These are phyloP conservation scores for Hemileccinum rubropunctum DNA, from an alignment of 768 basidiomycete genomes.

Conservation along the genomic window DNA sequence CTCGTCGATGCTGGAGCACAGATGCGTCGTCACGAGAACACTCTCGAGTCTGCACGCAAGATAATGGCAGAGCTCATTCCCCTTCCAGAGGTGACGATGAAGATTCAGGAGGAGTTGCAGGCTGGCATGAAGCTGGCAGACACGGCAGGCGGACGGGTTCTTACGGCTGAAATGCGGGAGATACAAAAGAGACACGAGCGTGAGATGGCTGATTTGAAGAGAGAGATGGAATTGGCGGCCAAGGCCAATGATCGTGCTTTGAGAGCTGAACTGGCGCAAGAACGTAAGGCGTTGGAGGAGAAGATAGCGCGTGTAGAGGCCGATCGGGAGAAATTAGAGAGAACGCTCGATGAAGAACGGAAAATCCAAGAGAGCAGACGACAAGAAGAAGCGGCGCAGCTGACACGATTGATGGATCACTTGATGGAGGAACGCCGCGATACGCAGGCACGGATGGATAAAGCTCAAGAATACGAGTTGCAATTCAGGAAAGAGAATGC, in stretches of 20 bases:
- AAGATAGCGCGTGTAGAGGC: neutral
- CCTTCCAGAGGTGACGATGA: slow-evolving; percentile 36
- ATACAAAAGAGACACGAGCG: slow-evolving; percentile 35
- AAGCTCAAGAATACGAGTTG: neutral
- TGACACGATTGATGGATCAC: neutral
- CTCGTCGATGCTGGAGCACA: slow-evolving; percentile 42
- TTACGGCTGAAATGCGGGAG: slow-evolving; percentile 40
- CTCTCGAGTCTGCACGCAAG: slow-evolving; percentile 36
- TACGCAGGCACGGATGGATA: neutral
- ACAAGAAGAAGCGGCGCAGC: neutral
- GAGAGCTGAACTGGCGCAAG: slow-evolving; percentile 1
- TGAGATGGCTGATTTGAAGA: slow-evolving; percentile 40
- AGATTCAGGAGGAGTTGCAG: slow-evolving; percentile 48
- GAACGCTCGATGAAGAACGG: slow-evolving; percentile 2
- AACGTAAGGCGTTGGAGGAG: slow-evolving; percentile 3
- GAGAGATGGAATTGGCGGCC: slow-evolving; percentile 41
- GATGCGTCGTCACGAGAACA: slow-evolving; percentile 38
- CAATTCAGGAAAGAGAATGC: neutral
- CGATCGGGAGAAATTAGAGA: slow-evolving; percentile 1
- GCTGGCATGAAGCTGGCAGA: slow-evolving; percentile 41
- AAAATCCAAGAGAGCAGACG: neutral
- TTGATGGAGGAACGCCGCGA: neutral
- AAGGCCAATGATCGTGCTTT: slow-evolving; percentile 7
- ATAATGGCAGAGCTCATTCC: slow-evolving; percentile 39
- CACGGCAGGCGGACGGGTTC: slow-evolving; percentile 46